A percentile compares a stretch with the other conserved stretches of the same genome.
phyloP scores from a whole-genome alignment of 495 filamentous ascomycete genomes.

The Parathielavia appendiculata region DNA sequence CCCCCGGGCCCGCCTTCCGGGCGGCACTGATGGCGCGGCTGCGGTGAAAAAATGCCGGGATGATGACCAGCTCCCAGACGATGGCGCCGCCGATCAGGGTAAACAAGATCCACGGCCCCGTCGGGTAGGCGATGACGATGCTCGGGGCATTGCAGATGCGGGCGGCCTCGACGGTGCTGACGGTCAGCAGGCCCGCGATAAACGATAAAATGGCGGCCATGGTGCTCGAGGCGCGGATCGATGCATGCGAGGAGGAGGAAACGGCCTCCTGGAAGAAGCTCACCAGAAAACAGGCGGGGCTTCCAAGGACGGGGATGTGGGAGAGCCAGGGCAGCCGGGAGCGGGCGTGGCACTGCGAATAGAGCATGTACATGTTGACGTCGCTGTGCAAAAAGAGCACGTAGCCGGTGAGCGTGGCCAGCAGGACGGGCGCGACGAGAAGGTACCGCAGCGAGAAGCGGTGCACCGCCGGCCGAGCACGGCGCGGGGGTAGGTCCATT shows the following conservation, averaged over 20 bases:
- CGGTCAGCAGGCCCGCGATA: constrained; percentile 33
- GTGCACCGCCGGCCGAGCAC: neutral
- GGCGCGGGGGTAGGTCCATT: constrained; percentile 1
- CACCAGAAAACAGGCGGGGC: constrained; percentile 38
- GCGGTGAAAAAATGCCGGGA: constrained; percentile 39
- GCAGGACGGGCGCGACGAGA: constrained; percentile 30
- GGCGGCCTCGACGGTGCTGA: constrained; percentile 36
- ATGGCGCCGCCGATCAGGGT: constrained; percentile 39
- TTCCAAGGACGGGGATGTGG: constrained; percentile 32
- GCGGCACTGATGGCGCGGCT: constrained; percentile 27
- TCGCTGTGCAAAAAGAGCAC: constrained; percentile 31
- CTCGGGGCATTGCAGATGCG: constrained; percentile 34
- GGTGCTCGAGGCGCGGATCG: constrained; percentile 23
- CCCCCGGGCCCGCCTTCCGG: constrained; percentile 10
- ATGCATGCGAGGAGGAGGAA: too few species aligned
- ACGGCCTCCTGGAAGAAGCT: constrained; percentile 35
- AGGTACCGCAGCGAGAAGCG: constrained; percentile 11
- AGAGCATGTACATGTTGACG: constrained; percentile 38
- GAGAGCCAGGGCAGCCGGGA: constrained; percentile 34
- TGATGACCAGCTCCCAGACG: constrained; percentile 40
- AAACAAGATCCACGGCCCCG: constrained; percentile 36
- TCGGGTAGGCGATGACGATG: constrained; percentile 34
- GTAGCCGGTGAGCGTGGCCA: constrained; percentile 28
- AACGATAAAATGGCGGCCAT: constrained; percentile 31
- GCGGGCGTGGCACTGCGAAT: constrained; percentile 40